Evolutionary conservation across 371 early-diverging fungal genomes (phyloP).

Genomic region (Rhizopus sp.): DNA sequence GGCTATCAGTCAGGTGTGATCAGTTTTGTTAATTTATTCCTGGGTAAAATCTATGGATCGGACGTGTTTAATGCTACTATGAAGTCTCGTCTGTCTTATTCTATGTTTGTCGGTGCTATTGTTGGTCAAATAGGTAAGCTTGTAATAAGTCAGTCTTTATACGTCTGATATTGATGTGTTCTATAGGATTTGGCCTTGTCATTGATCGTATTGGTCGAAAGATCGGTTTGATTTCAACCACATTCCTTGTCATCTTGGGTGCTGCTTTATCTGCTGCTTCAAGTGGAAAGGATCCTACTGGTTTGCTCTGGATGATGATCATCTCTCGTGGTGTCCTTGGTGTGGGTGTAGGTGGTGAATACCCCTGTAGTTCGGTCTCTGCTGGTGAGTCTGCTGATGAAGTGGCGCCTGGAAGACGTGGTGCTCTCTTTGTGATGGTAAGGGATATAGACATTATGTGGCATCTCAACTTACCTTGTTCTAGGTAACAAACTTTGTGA

Average conservation of each 20-base stretch:
- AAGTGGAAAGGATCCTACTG: constrained; percentile 35
- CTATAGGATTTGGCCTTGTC: constrained; percentile 37
- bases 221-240: constrained; percentile 52
- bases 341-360: constrained; percentile 58
- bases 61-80: constrained; percentile 32
- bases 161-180: not conserved
- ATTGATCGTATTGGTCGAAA: constrained; percentile 58
- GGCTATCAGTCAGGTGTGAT: constrained; percentile 52
- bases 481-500: constrained; percentile 56
- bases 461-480: not conserved
- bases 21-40: constrained; percentile 39
- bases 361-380: constrained; percentile 61
- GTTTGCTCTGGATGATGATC: constrained; percentile 64
- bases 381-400: constrained; percentile 66
- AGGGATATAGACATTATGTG: constrained; percentile 9
- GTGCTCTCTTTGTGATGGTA: constrained; percentile 56
- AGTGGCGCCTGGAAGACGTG: constrained; percentile 53
- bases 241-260: constrained; percentile 52
- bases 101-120: constrained; percentile 50
- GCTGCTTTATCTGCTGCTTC: constrained; percentile 51
- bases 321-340: constrained; percentile 60
- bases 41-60: constrained; percentile 40
- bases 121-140: constrained; percentile 46
- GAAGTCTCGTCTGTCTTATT: constrained; percentile 44
- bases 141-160: too few relatives aligned